Evolutionary conservation across 768 basidiomycete species (phyloP), one percentile per base, ranked within the genome.

Genomic region (Lactifluus hygrophoroides): DNA sequence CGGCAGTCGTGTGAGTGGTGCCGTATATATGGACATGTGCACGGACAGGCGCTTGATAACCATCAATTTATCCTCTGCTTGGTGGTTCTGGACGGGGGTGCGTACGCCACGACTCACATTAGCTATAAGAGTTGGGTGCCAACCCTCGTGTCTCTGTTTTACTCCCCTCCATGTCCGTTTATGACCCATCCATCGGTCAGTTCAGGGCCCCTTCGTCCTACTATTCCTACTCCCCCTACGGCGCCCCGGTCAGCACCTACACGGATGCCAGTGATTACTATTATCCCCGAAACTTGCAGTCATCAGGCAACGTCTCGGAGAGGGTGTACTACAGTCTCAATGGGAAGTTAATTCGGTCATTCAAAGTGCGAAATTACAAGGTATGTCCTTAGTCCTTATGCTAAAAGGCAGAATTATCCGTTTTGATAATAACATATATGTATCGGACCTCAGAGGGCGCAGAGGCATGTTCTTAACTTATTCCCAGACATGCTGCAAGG

Each of bases 271-370:
- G n/a, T n/a, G 42, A 48, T 21, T 21, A 3, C 5, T 59, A 59
- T n/a, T 19, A 43, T 16, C 6, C 50, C 19, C 25, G 40, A 54
- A 13, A 42, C 28, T 1, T 40, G 19, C 37, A 9, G 34, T 14
- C 42, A 7, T 14, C 38, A 3, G 43, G 54, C 27, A 19, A 28
- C 8, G 35, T 55, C 35, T 56, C 58, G 35, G 49, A 56, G 35
- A 60, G 54, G 48, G 37, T 60, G 17, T 60, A 60, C 43, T 60
- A 45, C 48, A 51, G 42, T 13, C 42, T 46, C 49, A 34, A 56
- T 32, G 58, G 58, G 13, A 60, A 60, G 49, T 37, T 60, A 23
- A 27, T 60, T 19, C 27, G 49, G 16, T 50, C 58, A 0, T 51
- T 42, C 40, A 60, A 60, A 60, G 27, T 56, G 14, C 58, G 58